phyloP scores from a whole-genome alignment of 2,329 filamentous ascomycete species.

The Harringtonia aguacate region DNA sequence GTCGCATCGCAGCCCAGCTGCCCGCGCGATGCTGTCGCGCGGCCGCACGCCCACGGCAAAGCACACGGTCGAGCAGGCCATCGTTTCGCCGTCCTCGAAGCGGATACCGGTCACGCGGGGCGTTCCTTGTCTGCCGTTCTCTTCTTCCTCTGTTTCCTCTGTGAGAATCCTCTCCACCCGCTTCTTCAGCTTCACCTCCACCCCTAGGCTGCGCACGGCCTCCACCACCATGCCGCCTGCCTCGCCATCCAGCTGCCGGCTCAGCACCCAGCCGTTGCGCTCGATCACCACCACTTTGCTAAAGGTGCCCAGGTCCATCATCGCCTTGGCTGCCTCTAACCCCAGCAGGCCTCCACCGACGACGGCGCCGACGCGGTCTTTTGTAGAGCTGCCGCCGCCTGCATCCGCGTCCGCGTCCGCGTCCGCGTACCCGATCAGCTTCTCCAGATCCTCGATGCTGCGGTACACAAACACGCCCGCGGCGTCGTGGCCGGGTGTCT shows the following conservation, averaged over 20 bases:
- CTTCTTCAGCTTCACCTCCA: constrained; percentile 72
- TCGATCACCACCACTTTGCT: constrained; percentile 69
- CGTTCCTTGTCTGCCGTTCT: constrained; percentile 45
- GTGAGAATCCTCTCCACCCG: constrained; percentile 62
- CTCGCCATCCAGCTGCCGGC: constrained; percentile 70
- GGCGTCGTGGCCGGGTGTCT: constrained; percentile 69
- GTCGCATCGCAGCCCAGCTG: constrained; percentile 60
- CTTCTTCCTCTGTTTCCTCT: constrained; percentile 35
- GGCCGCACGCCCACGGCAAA: constrained; percentile 84
- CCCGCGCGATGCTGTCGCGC: constrained; percentile 63
- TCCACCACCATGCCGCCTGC: constrained; percentile 74
- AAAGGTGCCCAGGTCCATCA: constrained; percentile 75
- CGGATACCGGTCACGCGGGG: constrained; percentile 64
- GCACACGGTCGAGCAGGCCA: constrained; percentile 72
- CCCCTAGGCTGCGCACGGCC: constrained; percentile 65
- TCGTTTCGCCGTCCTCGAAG: constrained; percentile 70
- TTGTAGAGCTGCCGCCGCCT: too few relatives aligned
- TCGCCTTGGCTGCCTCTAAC: constrained; percentile 81
- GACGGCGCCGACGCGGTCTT: constrained; percentile 60
- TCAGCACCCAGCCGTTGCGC: constrained; percentile 71
- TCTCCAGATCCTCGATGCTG: constrained; percentile 71
- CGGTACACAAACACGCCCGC: constrained; percentile 83
- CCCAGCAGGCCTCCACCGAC: constrained; percentile 79
- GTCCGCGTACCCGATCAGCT: constrained; percentile 63
- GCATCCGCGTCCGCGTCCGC: constrained; percentile 9